Evolutionary conservation across 345 rosid species (phyloP), one percentile per base, ranked within the genome.

Genomic region (Balakata baccata): DNA sequence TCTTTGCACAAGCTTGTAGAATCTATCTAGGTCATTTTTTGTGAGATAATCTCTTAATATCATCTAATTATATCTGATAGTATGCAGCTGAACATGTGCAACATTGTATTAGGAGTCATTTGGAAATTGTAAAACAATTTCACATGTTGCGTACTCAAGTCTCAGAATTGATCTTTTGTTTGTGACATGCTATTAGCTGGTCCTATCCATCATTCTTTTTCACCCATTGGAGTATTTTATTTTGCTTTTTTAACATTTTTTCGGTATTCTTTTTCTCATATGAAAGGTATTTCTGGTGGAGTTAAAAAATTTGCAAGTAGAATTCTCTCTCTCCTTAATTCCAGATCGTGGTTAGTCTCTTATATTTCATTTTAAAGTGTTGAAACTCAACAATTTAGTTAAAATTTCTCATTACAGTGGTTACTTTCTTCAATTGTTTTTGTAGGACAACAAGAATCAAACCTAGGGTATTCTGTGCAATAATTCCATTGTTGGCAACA

Each of bases 361-460:
- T 75, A 38, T 6, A 54, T 66, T 51, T 4, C 23, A 12, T 22
- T 49, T 53, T 66, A 11, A 52, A 70, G 12, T 70, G 73, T 45
- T 69, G 51, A 43, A 14, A 39, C 51, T 71, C 43, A 25, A 61
- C 45, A n/a, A 29, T n/a, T 39, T 52, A 23, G 11, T 50, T 61
- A 20, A 47, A 47, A 68, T 51, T 3, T 50, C n/a, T 43, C 29
- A 47, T 61, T 52, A 54, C 61, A 51, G 4, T 67, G 59, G 11
- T 18, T 54, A 9, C 59, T 51, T 57, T 71, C 29, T 56, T 6
- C 16, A 56, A 65, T 72, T 47, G 29, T 60, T 51, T 49, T 79
- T 80, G 56, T 78, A 93, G 98, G 92, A 81, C 86, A 18, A 82
- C 86, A 37, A 86, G 82, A 83, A 64, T 76, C 70, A 92, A 83